A percentile compares a stretch with the other conserved stretches of the same genome.
These are phyloP conservation scores for Amphirosellinia nigrospora DNA, from an alignment of 495 filamentous ascomycete genomes.

Conservation along the genomic window DNA sequence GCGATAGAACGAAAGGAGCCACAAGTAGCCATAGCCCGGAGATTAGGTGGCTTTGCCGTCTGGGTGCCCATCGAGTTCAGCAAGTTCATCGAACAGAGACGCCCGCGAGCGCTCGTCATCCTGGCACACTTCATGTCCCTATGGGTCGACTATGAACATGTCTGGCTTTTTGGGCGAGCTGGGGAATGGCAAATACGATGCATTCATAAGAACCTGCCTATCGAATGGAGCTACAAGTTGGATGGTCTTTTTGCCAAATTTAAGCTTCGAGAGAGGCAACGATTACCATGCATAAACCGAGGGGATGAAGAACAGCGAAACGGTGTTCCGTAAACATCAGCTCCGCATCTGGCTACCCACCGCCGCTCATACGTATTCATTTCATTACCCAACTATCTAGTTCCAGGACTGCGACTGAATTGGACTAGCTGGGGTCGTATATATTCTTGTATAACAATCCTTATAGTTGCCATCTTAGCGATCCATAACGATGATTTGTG, in stretches of 20 bases:
- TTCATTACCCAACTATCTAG: not conserved
- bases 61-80: slow-evolving; percentile 44
- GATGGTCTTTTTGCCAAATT: slow-evolving; percentile 40
- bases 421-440: not conserved
- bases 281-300: not conserved
- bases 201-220: slow-evolving; percentile 45
- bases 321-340: not conserved
- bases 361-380: not conserved
- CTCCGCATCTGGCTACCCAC: not conserved
- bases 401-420: not conserved
- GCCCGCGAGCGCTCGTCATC: slow-evolving; percentile 48
- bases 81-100: slow-evolving; percentile 42
- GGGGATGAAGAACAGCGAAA: not conserved
- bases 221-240: slow-evolving; percentile 47
- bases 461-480: not conserved
- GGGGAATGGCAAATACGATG: slow-evolving; percentile 49
- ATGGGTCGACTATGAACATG: slow-evolving; percentile 39
- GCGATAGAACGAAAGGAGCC: slow-evolving; percentile 38
- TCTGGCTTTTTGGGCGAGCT: slow-evolving; percentile 49
- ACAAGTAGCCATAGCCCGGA: slow-evolving; percentile 39
- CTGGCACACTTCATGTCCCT: slow-evolving; percentile 50
- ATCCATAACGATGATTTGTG: not conserved
- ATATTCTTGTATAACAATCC: not conserved
- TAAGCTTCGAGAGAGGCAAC: slow-evolving; percentile 29
- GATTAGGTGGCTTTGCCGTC: slow-evolving; percentile 46